These are phyloP conservation scores for Sporisorium scitamineum DNA, from an alignment of 1,284 basidiomycete genomes.

Conservation along the genomic window DNA sequence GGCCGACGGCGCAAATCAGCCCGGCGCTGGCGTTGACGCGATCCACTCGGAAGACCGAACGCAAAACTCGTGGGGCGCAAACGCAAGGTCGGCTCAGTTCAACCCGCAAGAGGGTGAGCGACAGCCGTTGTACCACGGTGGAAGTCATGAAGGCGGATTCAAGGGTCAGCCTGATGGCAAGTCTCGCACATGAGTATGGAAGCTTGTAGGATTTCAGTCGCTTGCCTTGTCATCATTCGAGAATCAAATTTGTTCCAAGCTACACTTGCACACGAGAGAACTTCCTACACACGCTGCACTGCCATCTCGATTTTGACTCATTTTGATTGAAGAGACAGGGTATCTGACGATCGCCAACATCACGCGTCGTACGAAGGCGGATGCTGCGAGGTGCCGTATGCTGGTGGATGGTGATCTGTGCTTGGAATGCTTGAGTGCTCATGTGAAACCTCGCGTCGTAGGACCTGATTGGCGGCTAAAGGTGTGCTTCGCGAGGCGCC, in stretches of 20 bases:
- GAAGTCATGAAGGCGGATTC: conserved; percentile 54
- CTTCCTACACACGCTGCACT: background rate
- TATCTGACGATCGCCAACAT: background rate
- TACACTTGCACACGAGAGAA: background rate
- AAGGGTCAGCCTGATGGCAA: conserved; percentile 31
- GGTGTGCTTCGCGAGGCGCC: background rate
- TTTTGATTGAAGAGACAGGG: background rate
- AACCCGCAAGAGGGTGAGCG: conserved; percentile 52
- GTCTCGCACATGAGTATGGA: conserved; percentile 25
- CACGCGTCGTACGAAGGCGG: conserved; percentile 45
- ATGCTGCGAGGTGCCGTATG: conserved; percentile 45
- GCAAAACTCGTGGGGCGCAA: conserved; percentile 49
- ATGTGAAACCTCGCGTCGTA: background rate
- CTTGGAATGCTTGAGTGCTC: background rate
- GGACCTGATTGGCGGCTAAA: background rate
- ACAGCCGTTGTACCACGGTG: conserved; percentile 52
- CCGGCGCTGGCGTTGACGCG: conserved; percentile 39
- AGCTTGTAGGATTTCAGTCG: background rate
- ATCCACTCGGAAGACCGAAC: conserved; percentile 50
- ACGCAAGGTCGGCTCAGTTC: conserved; percentile 49
- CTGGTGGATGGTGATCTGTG: conserved; percentile 29
- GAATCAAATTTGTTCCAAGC: background rate
- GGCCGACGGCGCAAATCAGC: conserved; percentile 50
- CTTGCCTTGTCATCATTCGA: background rate
- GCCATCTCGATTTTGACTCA: background rate